Evolutionary conservation across 2,329 filamentous ascomycete species (phyloP).

Genomic region (Fusarium aywerte): DNA sequence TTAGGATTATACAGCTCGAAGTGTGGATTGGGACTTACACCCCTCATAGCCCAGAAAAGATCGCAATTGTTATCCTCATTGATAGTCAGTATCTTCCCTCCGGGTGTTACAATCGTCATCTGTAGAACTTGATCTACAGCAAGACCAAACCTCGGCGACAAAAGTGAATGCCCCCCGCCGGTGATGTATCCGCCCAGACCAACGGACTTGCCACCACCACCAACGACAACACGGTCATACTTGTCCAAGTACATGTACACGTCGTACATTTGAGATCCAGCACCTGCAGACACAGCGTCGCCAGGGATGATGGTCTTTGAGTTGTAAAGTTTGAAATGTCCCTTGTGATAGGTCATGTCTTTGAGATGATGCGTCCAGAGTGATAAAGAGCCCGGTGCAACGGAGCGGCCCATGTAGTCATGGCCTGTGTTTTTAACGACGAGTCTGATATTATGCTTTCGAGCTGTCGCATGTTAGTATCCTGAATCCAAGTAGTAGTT

Average conservation of each 20-base stretch:
- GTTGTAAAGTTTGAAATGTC: conserved; percentile 56
- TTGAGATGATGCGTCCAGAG: conserved; percentile 65
- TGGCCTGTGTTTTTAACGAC: conserved; percentile 56
- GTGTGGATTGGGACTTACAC: conserved; percentile 53
- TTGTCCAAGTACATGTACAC: conserved; percentile 58
- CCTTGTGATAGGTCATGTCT: conserved; percentile 51
- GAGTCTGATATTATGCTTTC: conserved; percentile 56
- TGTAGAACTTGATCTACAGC: conserved; percentile 70
- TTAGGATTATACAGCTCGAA: background rate
- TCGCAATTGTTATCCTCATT: conserved; percentile 65
- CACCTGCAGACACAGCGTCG: conserved; percentile 62
- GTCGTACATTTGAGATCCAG: conserved; percentile 63
- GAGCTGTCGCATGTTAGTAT: conserved; percentile 43
- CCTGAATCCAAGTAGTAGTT: background rate
- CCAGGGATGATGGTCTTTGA: conserved; percentile 56
- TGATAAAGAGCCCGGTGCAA: conserved; percentile 62
- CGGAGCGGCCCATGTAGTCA: conserved; percentile 58
- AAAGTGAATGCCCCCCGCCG: conserved; percentile 68
- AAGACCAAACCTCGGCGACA: conserved; percentile 66
- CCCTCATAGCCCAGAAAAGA: conserved; percentile 72
- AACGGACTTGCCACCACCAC: conserved; percentile 65
- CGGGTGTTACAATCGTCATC: conserved; percentile 65
- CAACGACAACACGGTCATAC: conserved; percentile 62
- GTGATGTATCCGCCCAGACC: conserved; percentile 70
- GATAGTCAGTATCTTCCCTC: conserved; percentile 60